Conservation (phyloP, 78 protist species). For the Dictyostelium capitatum region DNA sequence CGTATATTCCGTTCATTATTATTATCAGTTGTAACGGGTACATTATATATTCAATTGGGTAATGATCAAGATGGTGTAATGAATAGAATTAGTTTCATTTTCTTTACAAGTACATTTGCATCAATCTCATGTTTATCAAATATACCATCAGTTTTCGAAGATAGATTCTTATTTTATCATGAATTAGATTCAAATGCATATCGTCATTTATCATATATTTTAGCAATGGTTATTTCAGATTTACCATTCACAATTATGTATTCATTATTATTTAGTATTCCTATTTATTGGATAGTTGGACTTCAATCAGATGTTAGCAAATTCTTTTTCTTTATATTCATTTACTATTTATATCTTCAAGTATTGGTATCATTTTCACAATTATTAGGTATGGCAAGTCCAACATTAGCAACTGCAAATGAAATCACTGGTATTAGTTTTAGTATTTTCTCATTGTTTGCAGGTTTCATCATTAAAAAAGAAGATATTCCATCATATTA, state of each 20-base stretch:
- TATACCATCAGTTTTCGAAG: conserved; percentile 78
- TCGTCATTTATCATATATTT: conserved; percentile 34
- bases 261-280: conserved; percentile 28
- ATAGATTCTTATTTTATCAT: conserved; percentile 42
- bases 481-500: conserved; percentile 32
- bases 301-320: conserved; percentile 2
- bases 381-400: conserved; percentile 30
- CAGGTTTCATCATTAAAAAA: conserved; percentile 64
- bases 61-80: conserved; percentile 56
- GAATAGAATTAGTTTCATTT: conserved; percentile 61
- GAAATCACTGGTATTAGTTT: conserved; percentile 65
- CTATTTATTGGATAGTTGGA: conserved; percentile 66
- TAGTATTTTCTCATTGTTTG: conserved; percentile 45
- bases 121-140: conserved; percentile 28
- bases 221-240: conserved; percentile 42
- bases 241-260: conserved; percentile 55
- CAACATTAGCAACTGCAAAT: conserved; percentile 48
- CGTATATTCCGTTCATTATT: conserved; percentile 26
- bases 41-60: conserved; percentile 35
- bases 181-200: conserved; percentile 66
- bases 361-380: conserved; percentile 42
- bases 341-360: conserved; percentile 59
- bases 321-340: conserved; percentile 10
- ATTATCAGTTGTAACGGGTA: conserved; percentile 56
- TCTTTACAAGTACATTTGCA: conserved; percentile 68